phyloP scores from a whole-genome alignment of 73 alveolate species.

The Paramecium primaurelia region DNA sequence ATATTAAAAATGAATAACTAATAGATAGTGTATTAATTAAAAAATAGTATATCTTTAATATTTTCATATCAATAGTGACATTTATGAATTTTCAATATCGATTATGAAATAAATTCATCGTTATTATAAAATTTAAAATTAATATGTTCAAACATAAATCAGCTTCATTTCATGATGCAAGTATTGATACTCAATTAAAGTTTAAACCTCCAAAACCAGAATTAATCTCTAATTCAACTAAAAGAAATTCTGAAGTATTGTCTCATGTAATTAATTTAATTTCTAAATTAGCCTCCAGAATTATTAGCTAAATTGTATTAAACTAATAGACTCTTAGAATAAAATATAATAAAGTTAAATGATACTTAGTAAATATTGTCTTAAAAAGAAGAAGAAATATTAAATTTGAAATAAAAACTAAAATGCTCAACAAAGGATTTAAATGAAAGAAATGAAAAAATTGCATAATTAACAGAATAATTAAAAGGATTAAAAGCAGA shows the following conservation, averaged over 20 bases:
- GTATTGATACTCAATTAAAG: not conserved
- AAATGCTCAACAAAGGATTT: not conserved
- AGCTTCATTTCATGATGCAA: slow-evolving; percentile 10
- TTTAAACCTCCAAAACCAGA: not conserved
- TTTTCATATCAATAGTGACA: not conserved
- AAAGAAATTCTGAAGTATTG: slow-evolving; percentile 5
- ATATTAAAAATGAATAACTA: not conserved
- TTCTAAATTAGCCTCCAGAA: not conserved
- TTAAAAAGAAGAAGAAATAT: not conserved
- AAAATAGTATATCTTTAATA: not conserved
- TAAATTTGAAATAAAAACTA: not conserved
- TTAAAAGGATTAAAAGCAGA: not conserved
- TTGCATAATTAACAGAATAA: not conserved
- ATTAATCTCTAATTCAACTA: not conserved
- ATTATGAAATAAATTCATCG: not conserved
- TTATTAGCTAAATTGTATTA: slow-evolving; percentile 23
- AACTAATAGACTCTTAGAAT: not conserved
- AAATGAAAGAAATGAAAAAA: not conserved
- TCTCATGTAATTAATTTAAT: not conserved
- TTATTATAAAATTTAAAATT: not conserved
- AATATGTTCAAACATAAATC: slow-evolving; percentile 39
- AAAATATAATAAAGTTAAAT: not conserved
- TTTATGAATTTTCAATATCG: not conserved
- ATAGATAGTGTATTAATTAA: not conserved
- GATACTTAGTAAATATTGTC: not conserved